Conservation (phyloP, 371 early-diverging fungal genomes). For the Choanephora cucurbitarum region DNA sequence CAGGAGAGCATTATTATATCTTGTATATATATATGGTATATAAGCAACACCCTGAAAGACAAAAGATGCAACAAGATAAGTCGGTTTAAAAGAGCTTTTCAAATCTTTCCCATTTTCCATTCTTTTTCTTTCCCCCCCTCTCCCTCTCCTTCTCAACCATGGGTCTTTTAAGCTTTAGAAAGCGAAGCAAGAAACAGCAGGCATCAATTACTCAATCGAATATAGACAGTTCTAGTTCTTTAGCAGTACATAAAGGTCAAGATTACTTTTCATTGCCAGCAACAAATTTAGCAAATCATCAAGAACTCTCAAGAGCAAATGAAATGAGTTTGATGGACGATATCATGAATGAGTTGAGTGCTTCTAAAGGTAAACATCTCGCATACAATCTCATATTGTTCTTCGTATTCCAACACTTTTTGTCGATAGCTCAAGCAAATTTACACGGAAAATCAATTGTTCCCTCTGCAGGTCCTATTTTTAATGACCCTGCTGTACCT, state of each 20-base stretch:
- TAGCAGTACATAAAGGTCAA: neutral
- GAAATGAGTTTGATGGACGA: slow-evolving; percentile 29
- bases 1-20: neutral
- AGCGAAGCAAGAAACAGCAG: slow-evolving; percentile 20
- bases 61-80: slow-evolving; percentile 2
- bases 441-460: too few relatives aligned
- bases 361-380: neutral
- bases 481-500: neutral
- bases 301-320: slow-evolving; percentile 1
- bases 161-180: slow-evolving; percentile 27
- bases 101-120: neutral
- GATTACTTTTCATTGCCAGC: neutral
- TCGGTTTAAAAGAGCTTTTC: neutral
- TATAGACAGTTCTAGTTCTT: neutral
- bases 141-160: slow-evolving; percentile 6
- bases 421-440: neutral
- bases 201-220: neutral
- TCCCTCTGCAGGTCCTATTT: neutral
- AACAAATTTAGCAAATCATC: neutral
- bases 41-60: slow-evolving; percentile 4
- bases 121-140: neutral
- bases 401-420: neutral
- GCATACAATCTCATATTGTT: neutral
- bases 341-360: slow-evolving; percentile 28
- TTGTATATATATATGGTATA: neutral